Base-by-base conservation (phyloP, 192 early-diverging fungal species). In the Backusella psychrophila region DNA sequence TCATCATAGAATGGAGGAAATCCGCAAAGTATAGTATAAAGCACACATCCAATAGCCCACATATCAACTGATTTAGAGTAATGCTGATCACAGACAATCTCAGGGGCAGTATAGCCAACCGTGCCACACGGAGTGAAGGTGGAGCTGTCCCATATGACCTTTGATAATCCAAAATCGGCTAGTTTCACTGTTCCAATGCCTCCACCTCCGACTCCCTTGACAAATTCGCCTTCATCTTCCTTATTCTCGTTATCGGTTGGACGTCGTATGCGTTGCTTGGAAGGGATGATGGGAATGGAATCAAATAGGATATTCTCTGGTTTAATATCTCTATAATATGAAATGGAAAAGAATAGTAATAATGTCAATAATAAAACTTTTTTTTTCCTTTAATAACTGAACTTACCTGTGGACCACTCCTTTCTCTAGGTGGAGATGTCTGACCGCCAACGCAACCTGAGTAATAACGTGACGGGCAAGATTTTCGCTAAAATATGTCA, bases 111-210 rank as follows among this genome's bases (percentile, higher is more conserved):
- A 75, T 98, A 98, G 21, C 95, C 94, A 8, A 96, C 91, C 8
- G 96, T 98, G 15, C 96, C 96, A 75, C 95, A 96, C 3, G 96
- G 96, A 44, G 96, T 98, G 85, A 88, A 89, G 23, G 95, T 95
- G 5, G 90, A 85, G 73, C 91, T 89, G 74, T 94, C 87, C 90
- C 93, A 93, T 19, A 95, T 89, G 26, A 95, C 89, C 81, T 96
- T 96, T 56, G 94, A 94, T 21, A 97, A 78, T 3, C 95, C 94
- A 88, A 97, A 97, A 81, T 97, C 94, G 35, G 94, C 94, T 69
- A 97, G 89, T 84, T 94, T 95, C 75, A 96, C 89, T 38, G 83
- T 80, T 2, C 94, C 95, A 74, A 96, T 93, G 14, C 94, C 93
- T 49, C 93, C 94, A 39, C 92, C 94, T 66, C 93, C 93, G 29